Conservation (phyloP, 768 basidiomycete species). For the Hygrophorus pudorinus region DNA sequence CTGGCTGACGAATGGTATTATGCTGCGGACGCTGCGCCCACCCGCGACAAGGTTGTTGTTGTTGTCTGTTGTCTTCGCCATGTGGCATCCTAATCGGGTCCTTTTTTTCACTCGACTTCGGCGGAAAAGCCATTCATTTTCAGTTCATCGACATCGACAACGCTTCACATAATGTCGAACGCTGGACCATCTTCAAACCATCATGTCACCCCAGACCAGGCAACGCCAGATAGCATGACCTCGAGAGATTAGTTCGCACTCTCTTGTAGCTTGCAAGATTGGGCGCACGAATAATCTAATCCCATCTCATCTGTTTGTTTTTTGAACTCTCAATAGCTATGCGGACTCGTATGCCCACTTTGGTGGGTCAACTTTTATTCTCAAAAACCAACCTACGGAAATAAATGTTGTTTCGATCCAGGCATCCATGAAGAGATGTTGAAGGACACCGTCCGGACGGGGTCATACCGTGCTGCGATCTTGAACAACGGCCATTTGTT, state of each 20-base stretch:
- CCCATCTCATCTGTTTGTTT: conserved; percentile 22
- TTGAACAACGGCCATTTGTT: conserved; percentile 91
- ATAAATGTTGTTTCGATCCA: too few species aligned
- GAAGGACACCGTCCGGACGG: conserved; percentile 92
- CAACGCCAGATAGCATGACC: conserved; percentile 48
- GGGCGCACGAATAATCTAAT: conserved; percentile 22
- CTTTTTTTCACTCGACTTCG: conserved; percentile 2
- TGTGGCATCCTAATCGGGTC: background rate
- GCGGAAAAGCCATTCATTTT: too few species aligned
- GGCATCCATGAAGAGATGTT: conserved; percentile 99
- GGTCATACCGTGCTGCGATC: conserved; percentile 92
- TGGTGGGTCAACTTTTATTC: conserved; percentile 41
- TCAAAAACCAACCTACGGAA: too few species aligned
- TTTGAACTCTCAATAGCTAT: conserved; percentile 45
- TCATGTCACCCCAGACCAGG: conserved; percentile 12
- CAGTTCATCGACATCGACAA: conserved; percentile 7
- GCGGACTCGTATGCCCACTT: conserved; percentile 96
- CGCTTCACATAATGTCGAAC: conserved; percentile 15
- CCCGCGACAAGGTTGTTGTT: too few species aligned
- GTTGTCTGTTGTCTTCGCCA: too few species aligned
- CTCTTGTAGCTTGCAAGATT: conserved; percentile 12
- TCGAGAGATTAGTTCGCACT: conserved; percentile 78
- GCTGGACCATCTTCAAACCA: conserved; percentile 20
- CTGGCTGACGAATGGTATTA: too few species aligned
- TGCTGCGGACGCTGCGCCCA: background rate